Conservation (phyloP, 768 basidiomycete species). For the Scleroderma citrinum region DNA sequence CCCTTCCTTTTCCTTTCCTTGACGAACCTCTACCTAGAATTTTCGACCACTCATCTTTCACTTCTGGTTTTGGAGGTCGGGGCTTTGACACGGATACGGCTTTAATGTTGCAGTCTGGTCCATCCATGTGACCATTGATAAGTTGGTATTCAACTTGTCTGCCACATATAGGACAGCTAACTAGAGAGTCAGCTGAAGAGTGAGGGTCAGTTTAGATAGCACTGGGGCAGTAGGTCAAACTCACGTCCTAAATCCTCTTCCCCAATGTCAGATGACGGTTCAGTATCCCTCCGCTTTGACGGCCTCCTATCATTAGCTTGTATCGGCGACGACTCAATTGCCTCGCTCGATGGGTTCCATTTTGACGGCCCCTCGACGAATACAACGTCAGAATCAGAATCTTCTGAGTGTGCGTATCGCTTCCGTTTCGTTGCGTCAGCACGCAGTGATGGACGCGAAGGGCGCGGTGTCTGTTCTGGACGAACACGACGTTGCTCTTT, state of each 20-base stretch:
- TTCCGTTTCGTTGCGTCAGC: conserved; percentile 34
- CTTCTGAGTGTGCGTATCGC: conserved; percentile 12
- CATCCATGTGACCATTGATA: conserved; percentile 66
- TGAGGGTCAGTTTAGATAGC: conserved; percentile 1
- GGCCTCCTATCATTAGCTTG: conserved; percentile 16
- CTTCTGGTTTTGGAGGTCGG: conserved; percentile 17
- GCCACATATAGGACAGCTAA: conserved; percentile 61
- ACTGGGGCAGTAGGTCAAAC: background rate
- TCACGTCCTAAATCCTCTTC: conserved; percentile 26
- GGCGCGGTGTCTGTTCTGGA: conserved; percentile 16
- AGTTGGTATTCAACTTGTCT: conserved; percentile 36
- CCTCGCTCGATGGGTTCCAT: conserved; percentile 20
- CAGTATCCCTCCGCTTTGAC: conserved; percentile 9
- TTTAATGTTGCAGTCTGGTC: conserved; percentile 38
- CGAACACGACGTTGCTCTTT: conserved; percentile 21
- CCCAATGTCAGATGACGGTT: conserved; percentile 26
- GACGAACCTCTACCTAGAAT: conserved; percentile 25
- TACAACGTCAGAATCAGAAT: conserved; percentile 25
- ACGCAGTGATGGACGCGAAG: conserved; percentile 6
- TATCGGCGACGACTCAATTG: conserved; percentile 16
- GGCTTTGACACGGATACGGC: conserved; percentile 12
- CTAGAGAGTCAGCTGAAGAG: conserved; percentile 29
- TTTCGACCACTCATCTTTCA: conserved; percentile 38
- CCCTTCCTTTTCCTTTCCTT: conserved; percentile 40
- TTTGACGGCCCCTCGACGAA: conserved; percentile 28